Evolutionary conservation across 129 eudicot species (phyloP), one percentile per base, ranked within the genome.

Genomic region (Chrysanthemum seticuspe): DNA sequence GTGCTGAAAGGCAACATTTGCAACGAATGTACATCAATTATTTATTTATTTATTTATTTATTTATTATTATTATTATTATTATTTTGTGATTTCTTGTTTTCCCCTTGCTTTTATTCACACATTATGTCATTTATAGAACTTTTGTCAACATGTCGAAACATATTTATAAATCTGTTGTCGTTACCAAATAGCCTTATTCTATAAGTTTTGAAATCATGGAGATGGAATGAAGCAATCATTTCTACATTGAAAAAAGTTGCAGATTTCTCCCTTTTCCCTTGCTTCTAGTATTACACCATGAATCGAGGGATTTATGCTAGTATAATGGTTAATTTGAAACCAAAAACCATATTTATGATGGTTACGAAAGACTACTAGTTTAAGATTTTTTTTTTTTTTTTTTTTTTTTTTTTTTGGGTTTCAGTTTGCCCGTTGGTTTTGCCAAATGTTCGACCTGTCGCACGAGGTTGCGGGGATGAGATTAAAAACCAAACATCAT

Each of bases 401-500:
- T 73, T 12, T 62, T 19, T 19, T 29, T 12, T 12, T 16, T 4
- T 58, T 67, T 56, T 73, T 12, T 62, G 40, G 23, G 18, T 73
- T 84, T 79, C 93, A 94, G 98, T 86, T 10, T 94, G 98, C 67
- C 98, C 98, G 1, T 78, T 94, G 81, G 85, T 81, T 60, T 90
- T 94, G 70, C 98, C 98, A 13, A 85, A 72, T 47, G 88, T 77
- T 55, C 71, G 78, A 72, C 87, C 81, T 13, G 85, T 90, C 49
- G 81, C 78, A 21, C 83, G 81, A 53, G 88, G 85, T 31, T 94
- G 98, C 74, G 81, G 83, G 40, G 70, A 74, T 75, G 88, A 53
- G 52, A 76, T 70, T 50, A 85, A 80, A 74, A 87, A 90, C 76
- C 81, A 56, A 34, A 74, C 83, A 53, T 83, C 86, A 10, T 94